Percentiles rank a stretch among this genome's conserved stretches.
These are phyloP conservation scores for Tetraselmis chui DNA, from an alignment of 139 green algal genomes.

Conservation along the genomic window DNA sequence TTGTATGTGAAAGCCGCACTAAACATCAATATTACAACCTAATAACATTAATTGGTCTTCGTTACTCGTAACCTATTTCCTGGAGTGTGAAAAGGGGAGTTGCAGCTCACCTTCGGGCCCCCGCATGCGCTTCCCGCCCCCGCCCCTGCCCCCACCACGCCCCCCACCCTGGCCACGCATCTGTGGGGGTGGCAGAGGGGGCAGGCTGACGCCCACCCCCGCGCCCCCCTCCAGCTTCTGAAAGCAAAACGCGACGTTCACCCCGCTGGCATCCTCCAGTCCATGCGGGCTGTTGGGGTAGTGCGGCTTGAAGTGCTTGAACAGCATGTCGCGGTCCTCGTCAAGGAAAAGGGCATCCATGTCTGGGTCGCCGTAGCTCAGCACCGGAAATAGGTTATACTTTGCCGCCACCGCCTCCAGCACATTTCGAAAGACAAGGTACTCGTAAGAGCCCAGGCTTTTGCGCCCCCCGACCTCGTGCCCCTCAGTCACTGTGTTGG, in stretches of 20 bases:
- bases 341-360: slow-evolving; percentile 39
- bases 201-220: neutral
- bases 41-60: too few species aligned
- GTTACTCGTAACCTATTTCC: too few species aligned
- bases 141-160: too few species aligned
- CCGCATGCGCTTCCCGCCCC: too few species aligned
- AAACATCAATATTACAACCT: too few species aligned
- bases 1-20: too few species aligned
- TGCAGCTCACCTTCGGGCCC: neutral
- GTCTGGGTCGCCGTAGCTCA: slow-evolving; percentile 27
- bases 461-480: neutral
- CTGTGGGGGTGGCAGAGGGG: neutral
- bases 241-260: slow-evolving; percentile 53
- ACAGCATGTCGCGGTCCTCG: slow-evolving; percentile 32
- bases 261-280: slow-evolving; percentile 27
- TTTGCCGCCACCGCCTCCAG: slow-evolving; percentile 42
- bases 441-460: slow-evolving; percentile 55
- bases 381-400: slow-evolving; percentile 43
- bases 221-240: slow-evolving; percentile 26
- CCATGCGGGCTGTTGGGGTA: slow-evolving; percentile 36
- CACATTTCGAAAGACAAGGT: slow-evolving; percentile 65
- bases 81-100: too few species aligned
- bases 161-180: neutral
- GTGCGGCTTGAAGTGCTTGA: slow-evolving; percentile 69
- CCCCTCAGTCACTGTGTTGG: slow-evolving; percentile 66